These are phyloP conservation scores for Phytopythium oedochilum DNA, from an alignment of 352 stramenopile genomes.

Conservation along the genomic window DNA sequence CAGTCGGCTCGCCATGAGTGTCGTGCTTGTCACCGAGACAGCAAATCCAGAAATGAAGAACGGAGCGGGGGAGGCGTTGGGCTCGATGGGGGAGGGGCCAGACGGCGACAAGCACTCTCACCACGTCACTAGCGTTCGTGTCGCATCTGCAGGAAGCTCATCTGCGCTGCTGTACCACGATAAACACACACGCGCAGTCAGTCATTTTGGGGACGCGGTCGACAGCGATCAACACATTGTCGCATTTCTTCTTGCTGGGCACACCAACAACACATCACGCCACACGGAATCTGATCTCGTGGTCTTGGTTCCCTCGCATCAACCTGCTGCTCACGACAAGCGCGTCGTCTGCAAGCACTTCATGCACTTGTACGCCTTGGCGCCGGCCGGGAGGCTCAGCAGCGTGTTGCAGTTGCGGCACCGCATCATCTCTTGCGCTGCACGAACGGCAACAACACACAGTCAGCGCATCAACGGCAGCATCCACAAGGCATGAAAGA, in stretches of 20 bases:
- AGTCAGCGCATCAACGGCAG: conserved; percentile 10
- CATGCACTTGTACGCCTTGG: conserved; percentile 88
- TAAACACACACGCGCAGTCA: too few species aligned
- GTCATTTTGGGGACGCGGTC: too few species aligned
- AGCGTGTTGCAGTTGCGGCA: conserved; percentile 87
- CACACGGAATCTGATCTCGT: not conserved
- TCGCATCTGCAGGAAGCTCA: not conserved
- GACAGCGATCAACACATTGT: not conserved
- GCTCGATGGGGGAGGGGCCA: not conserved
- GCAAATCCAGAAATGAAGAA: not conserved
- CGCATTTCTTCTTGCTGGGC: not conserved
- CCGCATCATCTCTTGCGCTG: conserved; percentile 85
- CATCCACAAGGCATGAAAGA: not conserved
- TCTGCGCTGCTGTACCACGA: not conserved
- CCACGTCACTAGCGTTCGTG: not conserved
- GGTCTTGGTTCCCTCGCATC: not conserved
- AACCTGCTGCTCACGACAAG: conserved; percentile 36
- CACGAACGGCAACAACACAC: conserved; percentile 8
- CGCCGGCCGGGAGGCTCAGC: conserved; percentile 69
- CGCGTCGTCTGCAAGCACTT: conserved; percentile 81
- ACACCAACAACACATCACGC: not conserved
- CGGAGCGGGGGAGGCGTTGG: not conserved
- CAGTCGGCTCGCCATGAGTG: not conserved
- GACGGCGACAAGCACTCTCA: not conserved
- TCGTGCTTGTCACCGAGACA: not conserved